Evolutionary conservation across 148 eudicot species (phyloP).

Genomic region (Spergularia marina): DNA sequence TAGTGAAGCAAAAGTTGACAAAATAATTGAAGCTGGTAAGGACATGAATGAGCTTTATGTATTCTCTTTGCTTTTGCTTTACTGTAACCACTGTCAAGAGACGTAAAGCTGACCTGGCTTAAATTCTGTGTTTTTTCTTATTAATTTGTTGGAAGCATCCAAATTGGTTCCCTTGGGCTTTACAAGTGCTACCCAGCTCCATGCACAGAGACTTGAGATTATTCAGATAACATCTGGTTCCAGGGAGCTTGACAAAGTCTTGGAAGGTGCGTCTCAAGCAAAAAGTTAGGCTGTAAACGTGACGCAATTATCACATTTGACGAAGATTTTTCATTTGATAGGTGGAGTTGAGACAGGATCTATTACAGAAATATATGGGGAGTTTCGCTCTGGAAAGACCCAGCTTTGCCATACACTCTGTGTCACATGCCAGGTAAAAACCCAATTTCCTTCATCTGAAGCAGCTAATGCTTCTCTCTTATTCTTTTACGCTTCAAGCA

Average conservation of each 20-base stretch:
- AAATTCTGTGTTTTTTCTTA: conserved; percentile 13
- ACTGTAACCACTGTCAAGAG: background rate
- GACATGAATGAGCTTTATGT: conserved; percentile 4
- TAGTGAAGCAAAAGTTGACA: conserved; percentile 97
- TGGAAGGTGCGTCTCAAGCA: conserved; percentile 56
- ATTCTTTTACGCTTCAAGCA: background rate
- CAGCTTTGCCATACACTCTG: conserved; percentile 95
- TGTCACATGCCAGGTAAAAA: conserved; percentile 88
- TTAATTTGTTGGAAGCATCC: conserved; percentile 60
- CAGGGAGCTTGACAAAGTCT: conserved; percentile 80
- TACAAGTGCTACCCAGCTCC: conserved; percentile 91
- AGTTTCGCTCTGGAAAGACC: conserved; percentile 95
- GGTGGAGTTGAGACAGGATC: conserved; percentile 98
- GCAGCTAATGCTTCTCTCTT: background rate
- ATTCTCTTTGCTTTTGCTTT: background rate
- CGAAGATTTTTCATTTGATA: conserved; percentile 27
- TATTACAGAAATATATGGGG: conserved; percentile 95
- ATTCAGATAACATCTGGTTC: conserved; percentile 93
- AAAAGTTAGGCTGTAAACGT: background rate
- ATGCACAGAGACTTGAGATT: conserved; percentile 86
- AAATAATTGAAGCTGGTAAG: conserved; percentile 90
- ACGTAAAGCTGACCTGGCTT: background rate
- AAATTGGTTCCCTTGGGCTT: conserved; percentile 93
- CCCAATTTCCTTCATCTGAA: conserved; percentile 6
- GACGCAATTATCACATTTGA: background rate